Percentiles rank a stretch among this genome's conserved stretches.
phyloP scores from a whole-genome alignment of 2,329 filamentous ascomycete species.

The Colletotrichum lini region DNA sequence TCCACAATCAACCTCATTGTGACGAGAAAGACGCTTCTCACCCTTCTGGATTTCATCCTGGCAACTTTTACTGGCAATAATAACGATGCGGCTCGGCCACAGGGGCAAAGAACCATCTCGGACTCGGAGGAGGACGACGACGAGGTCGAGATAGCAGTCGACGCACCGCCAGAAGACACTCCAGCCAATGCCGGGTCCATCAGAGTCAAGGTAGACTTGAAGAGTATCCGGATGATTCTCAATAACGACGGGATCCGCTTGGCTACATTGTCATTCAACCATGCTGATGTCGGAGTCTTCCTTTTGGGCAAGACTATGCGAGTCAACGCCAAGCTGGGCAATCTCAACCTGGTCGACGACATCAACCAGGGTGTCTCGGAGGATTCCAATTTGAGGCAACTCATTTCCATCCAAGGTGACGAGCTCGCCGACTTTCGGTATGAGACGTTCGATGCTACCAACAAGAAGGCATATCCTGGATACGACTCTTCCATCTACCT shows the following conservation, averaged over 20 bases:
- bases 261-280: slow-evolving; percentile 92
- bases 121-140: slow-evolving; percentile 55
- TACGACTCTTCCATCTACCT: slow-evolving; percentile 94
- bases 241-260: slow-evolving; percentile 98
- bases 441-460: slow-evolving; percentile 88
- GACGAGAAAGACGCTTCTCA: slow-evolving; percentile 92
- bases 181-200: slow-evolving; percentile 77
- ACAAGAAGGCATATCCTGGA: slow-evolving; percentile 83
- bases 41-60: slow-evolving; percentile 92
- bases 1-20: slow-evolving; percentile 98
- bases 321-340: slow-evolving; percentile 87
- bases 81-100: slow-evolving; percentile 51
- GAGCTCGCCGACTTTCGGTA: slow-evolving; percentile 98
- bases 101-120: slow-evolving; percentile 55
- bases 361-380: slow-evolving; percentile 90
- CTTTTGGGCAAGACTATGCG: slow-evolving; percentile 89
- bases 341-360: slow-evolving; percentile 91
- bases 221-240: slow-evolving; percentile 92
- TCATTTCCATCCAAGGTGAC: slow-evolving; percentile 95
- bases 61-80: slow-evolving; percentile 85
- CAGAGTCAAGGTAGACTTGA: slow-evolving; percentile 92
- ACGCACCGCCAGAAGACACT: slow-evolving; percentile 28
- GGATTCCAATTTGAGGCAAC: slow-evolving; percentile 83
- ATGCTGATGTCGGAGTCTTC: slow-evolving; percentile 92
- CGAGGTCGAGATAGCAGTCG: slow-evolving; percentile 44